phyloP scores from a whole-genome alignment of 495 filamentous ascomycete species.

The Penicillium chermesinum region DNA sequence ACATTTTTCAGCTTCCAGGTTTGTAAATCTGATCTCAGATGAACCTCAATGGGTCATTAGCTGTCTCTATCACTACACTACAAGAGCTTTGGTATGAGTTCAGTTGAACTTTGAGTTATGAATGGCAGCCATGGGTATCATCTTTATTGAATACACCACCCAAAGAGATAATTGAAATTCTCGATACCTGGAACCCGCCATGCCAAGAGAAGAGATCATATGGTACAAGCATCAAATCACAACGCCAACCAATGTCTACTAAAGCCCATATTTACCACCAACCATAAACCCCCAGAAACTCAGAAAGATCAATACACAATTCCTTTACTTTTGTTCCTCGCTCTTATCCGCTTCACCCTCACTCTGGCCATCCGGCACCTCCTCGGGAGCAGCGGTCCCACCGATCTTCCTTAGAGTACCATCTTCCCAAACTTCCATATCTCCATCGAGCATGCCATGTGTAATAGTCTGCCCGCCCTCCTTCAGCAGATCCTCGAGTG shows the following conservation, averaged over 20 bases:
- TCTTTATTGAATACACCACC: no score
- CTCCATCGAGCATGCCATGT: constrained; percentile 42
- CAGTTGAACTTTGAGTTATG: no score
- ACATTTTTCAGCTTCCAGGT: no score
- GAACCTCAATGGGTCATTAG: no score
- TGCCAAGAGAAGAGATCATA: constrained; percentile 25
- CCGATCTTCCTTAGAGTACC: constrained; percentile 34
- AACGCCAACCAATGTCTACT: constrained; percentile 9
- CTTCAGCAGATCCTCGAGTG: constrained; percentile 32
- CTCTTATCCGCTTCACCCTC: not conserved
- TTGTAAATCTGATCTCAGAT: no score
- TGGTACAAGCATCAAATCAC: not conserved
- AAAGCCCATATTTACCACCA: no score
- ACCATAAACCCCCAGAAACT: not conserved
- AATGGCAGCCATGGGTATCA: no score
- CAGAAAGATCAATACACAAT: not conserved
- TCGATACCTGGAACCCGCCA: constrained; percentile 25
- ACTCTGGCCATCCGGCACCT: constrained; percentile 1
- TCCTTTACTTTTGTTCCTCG: constrained; percentile 1
- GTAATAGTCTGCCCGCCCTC: constrained; percentile 29
- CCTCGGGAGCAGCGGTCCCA: constrained; percentile 6
- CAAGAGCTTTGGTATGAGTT: no score
- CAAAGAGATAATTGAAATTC: constrained; percentile 1
- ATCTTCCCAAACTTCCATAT: constrained; percentile 68
- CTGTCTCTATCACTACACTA: no score